Conservation (phyloP, 2,329 filamentous ascomycete genomes). For the Kalmusia sp. region DNA sequence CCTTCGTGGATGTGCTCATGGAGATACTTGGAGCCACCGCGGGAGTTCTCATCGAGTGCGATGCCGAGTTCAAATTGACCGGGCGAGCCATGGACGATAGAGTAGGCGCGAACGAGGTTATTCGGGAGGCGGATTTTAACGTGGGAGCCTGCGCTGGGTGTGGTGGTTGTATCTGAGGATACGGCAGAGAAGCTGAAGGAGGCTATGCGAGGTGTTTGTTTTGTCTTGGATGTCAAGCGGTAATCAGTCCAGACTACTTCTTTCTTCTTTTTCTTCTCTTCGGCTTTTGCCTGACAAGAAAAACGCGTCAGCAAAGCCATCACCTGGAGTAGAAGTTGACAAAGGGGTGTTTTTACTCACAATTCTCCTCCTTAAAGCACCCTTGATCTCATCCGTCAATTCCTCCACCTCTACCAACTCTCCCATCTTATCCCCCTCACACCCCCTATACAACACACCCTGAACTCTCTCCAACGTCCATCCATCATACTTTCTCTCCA, state of each 20-base stretch:
- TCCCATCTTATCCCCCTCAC: background rate
- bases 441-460: background rate
- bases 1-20: slow-evolving; percentile 1
- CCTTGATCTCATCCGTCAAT: slow-evolving; percentile 2
- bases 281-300: too few species aligned
- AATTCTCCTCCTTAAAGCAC: background rate
- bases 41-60: slow-evolving; percentile 2
- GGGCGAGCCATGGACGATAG: background rate
- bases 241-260: slow-evolving; percentile 2
- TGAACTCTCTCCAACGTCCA: slow-evolving; percentile 9
- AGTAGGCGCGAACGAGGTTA: slow-evolving; percentile 5
- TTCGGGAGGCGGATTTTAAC: background rate
- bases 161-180: background rate
- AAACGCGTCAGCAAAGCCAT: too few species aligned
- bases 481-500: background rate
- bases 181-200: slow-evolving; percentile 3
- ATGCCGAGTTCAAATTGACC: slow-evolving; percentile 9
- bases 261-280: background rate
- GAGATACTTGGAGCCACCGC: slow-evolving; percentile 3
- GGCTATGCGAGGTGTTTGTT: background rate
- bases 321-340: too few species aligned
- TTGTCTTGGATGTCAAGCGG: background rate
- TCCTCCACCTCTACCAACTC: background rate
- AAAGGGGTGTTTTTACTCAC: too few species aligned
- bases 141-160: background rate